Evolutionary conservation across 768 basidiomycete genomes (phyloP).

Genomic region (Boletus patriciae): DNA sequence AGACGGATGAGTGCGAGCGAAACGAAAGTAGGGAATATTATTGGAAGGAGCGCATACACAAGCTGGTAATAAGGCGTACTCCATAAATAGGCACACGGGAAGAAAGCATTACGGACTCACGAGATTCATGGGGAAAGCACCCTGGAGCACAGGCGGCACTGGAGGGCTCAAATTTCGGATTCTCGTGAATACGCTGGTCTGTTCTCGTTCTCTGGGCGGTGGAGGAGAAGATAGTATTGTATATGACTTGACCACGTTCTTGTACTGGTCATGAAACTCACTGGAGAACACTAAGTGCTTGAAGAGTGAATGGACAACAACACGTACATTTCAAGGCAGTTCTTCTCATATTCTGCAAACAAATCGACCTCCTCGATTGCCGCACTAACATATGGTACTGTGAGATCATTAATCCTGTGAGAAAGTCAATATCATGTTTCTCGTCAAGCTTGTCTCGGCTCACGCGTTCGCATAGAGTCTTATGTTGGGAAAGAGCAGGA

Average conservation of each 20-base stretch:
- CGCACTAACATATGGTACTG: conserved; percentile 82
- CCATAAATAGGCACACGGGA: not conserved
- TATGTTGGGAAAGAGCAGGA: conserved; percentile 64
- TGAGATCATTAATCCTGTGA: conserved; percentile 64
- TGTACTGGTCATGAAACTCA: conserved; percentile 55
- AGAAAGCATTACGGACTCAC: conserved; percentile 40
- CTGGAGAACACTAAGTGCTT: conserved; percentile 35
- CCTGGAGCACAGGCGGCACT: conserved; percentile 59
- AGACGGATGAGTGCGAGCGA: conserved; percentile 57
- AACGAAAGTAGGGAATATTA: conserved; percentile 62
- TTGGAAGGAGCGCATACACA: conserved; percentile 55
- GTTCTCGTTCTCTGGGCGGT: conserved; percentile 42
- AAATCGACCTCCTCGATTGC: conserved; percentile 69
- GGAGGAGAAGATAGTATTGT: conserved; percentile 45
- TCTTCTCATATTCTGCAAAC: conserved; percentile 54
- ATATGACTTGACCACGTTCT: conserved; percentile 56
- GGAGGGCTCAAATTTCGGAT: conserved; percentile 42
- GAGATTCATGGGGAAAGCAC: conserved; percentile 68
- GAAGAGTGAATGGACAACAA: conserved; percentile 2
- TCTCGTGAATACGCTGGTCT: conserved; percentile 43
- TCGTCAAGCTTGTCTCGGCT: conserved; percentile 20
- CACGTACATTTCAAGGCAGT: conserved; percentile 62
- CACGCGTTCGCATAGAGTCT: conserved; percentile 82
- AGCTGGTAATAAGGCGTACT: conserved; percentile 37
- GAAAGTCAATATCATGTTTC: not conserved